A percentile compares a stretch with the other conserved stretches of the same genome.
phyloP scores from a whole-genome alignment of 1,139 yeast genomes.

The Pichia sp. region DNA sequence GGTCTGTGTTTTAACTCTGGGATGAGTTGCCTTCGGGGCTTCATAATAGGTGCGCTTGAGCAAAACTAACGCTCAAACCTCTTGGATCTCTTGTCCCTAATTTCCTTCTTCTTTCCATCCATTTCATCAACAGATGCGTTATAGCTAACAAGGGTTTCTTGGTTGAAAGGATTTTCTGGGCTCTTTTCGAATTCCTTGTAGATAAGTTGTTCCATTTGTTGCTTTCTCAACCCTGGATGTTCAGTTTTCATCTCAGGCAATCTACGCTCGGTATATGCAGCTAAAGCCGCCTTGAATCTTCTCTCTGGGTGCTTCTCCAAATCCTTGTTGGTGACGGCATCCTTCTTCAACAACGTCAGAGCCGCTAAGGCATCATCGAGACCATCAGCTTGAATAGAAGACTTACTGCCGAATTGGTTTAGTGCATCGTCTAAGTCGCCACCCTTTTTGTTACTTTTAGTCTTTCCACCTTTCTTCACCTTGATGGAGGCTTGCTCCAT shows the following conservation, averaged over 20 bases:
- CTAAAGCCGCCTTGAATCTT: constrained; percentile 75
- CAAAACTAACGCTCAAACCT: constrained; percentile 26
- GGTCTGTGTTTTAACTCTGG: too few species aligned
- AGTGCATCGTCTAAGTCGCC: constrained; percentile 47
- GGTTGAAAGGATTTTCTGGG: constrained; percentile 82
- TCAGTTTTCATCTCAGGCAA: constrained; percentile 70
- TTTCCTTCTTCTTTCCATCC: constrained; percentile 39
- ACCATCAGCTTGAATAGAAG: constrained; percentile 61
- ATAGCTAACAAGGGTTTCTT: constrained; percentile 53
- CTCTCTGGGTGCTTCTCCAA: constrained; percentile 86
- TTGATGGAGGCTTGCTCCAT: constrained; percentile 57
- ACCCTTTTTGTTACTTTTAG: constrained; percentile 58
- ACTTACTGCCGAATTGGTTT: constrained; percentile 21
- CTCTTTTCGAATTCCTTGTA: constrained; percentile 79
- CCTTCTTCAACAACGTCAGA: constrained; percentile 51
- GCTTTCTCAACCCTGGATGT: constrained; percentile 72
- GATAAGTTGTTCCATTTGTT: constrained; percentile 67
- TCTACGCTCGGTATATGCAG: constrained; percentile 65
- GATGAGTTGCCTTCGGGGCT: too few species aligned
- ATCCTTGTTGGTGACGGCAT: constrained; percentile 52
- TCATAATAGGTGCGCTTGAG: too few species aligned
- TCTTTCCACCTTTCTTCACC: constrained; percentile 65
- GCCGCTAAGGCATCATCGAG: constrained; percentile 78
- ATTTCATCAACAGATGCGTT: constrained; percentile 60
- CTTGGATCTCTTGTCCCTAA: constrained; percentile 36